Evolutionary conservation across 2,329 filamentous ascomycete species (phyloP).

Genomic region (Penicillium olsonii): DNA sequence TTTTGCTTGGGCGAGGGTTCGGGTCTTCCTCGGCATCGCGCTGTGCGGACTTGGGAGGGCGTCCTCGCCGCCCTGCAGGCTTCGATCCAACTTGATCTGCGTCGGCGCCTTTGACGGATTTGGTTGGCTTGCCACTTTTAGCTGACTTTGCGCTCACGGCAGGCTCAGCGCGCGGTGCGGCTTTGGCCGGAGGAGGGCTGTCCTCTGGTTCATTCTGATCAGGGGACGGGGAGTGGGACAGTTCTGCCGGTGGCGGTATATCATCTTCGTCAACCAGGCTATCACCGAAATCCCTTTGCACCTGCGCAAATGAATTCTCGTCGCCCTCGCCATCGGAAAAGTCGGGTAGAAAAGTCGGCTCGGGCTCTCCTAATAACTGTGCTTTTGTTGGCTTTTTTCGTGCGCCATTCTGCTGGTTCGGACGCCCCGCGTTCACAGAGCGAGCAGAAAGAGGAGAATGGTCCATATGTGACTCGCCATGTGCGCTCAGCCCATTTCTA

Average conservation of each 20-base stretch:
- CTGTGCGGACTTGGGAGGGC: slow-evolving; percentile 32
- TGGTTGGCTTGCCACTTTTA: slow-evolving; percentile 18
- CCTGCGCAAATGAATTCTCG: slow-evolving; percentile 30
- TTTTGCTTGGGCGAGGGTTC: slow-evolving; percentile 34
- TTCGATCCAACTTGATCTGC: slow-evolving; percentile 23
- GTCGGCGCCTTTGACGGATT: slow-evolving; percentile 11
- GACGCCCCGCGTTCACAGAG: slow-evolving; percentile 35
- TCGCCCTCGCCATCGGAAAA: slow-evolving; percentile 41
- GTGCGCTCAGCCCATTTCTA: slow-evolving; percentile 29
- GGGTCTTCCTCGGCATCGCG: slow-evolving; percentile 21
- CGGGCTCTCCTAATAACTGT: slow-evolving; percentile 24
- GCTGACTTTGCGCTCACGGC: slow-evolving; percentile 20
- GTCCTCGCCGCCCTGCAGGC: slow-evolving; percentile 31
- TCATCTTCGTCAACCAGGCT: slow-evolving; percentile 23
- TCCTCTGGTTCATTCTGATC: slow-evolving; percentile 21
- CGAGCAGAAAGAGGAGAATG: slow-evolving; percentile 39
- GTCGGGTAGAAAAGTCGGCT: slow-evolving; percentile 26
- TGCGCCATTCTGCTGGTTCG: slow-evolving; percentile 26
- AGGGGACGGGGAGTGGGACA: slow-evolving; percentile 9
- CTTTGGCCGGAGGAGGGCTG: slow-evolving; percentile 17
- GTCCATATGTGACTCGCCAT: slow-evolving; percentile 27
- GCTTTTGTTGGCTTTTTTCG: slow-evolving; percentile 24
- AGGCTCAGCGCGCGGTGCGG: slow-evolving; percentile 13
- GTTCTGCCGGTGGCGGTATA: slow-evolving; percentile 17
- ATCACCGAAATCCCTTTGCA: slow-evolving; percentile 28